Base-by-base conservation (phyloP, 805 yeast genomes). In the Ogataea trehaloabstinens region DNA sequence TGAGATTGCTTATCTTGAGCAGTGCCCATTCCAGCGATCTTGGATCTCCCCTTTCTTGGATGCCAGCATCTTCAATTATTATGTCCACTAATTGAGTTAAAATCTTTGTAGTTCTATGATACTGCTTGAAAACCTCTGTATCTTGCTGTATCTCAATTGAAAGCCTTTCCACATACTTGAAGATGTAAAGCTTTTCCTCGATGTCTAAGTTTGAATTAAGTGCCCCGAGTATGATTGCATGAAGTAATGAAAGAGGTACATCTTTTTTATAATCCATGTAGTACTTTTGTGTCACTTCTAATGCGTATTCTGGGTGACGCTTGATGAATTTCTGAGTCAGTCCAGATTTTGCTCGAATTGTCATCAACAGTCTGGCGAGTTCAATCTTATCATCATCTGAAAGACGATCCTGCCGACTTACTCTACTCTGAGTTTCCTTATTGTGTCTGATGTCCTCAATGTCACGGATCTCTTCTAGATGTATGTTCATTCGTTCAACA, bases 21-120 rank as follows among this genome's bases (percentile, higher is more conserved):
- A 59, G 42, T 2, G 54, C 62, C 60, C 61, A 55, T 20, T 41
- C 44, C 28, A 60, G 29, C 7, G 52, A 44, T 10, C 30, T 40
- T 34, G 51, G 24, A 8, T 12, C 11, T 48, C 38, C 4, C 56
- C 58, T 16, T 7, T 45, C 43, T 27, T 56, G 44, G 10, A 38
- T 45, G 13, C 35, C 34, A 2, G 61, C 48, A 20, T 54, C 57
- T 1, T 34, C 24, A 8, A 60, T 44, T 13, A 60, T 32, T 6
- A 41, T 24, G 37, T 58, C 49, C 29, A 60, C 44, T 16, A 60
- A 37, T 21, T 34, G 31, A n/a, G 44, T 34, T 21, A 41, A 39
- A 6, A 46, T 37, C 17, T 42, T 38, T 10, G 36, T 45, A 8
- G 40, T 38, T 25, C 46, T 43, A 11, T 52, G 52, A 13, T 38